Conservation (phyloP, 371 early-diverging fungal genomes). For the Mucor saturninus region DNA sequence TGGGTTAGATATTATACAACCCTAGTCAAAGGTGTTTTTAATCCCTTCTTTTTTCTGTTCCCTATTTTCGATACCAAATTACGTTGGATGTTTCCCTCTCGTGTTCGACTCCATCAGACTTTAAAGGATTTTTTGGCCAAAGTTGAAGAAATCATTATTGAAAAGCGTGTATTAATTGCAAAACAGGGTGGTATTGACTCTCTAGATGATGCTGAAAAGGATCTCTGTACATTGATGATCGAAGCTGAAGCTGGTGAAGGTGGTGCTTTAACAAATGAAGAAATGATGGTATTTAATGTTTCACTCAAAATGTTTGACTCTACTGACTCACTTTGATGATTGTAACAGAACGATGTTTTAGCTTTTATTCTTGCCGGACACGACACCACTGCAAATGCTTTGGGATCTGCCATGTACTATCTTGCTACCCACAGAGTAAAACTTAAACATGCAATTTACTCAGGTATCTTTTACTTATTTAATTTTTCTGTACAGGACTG, state of each 20-base stretch:
- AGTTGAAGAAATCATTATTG: slow-evolving; percentile 41
- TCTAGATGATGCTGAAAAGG: slow-evolving; percentile 37
- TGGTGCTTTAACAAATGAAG: background rate
- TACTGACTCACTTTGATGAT: no score
- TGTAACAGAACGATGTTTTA: no score
- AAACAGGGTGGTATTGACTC: background rate
- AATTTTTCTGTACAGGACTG: slow-evolving; percentile 30
- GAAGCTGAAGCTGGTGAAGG: slow-evolving; percentile 38
- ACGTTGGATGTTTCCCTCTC: slow-evolving; percentile 7
- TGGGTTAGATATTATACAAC: slow-evolving; percentile 37
- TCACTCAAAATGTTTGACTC: no score
- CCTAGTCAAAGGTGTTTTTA: slow-evolving; percentile 22
- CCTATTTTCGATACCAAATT: slow-evolving; percentile 47
- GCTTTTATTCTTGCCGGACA: slow-evolving; percentile 51
- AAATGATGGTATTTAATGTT: no score
- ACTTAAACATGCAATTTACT: no score
- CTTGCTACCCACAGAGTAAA: slow-evolving; percentile 46
- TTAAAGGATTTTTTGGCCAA: slow-evolving; percentile 21
- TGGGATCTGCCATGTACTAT: slow-evolving; percentile 47
- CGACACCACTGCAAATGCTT: slow-evolving; percentile 57
- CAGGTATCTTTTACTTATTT: background rate
- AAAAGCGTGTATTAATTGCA: slow-evolving; percentile 19
- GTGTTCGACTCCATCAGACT: slow-evolving; percentile 22
- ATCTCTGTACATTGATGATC: slow-evolving; percentile 61
- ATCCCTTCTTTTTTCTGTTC: slow-evolving; percentile 47